Conservation (phyloP, 306 rosid genomes). For the Cicer yamashitae region DNA sequence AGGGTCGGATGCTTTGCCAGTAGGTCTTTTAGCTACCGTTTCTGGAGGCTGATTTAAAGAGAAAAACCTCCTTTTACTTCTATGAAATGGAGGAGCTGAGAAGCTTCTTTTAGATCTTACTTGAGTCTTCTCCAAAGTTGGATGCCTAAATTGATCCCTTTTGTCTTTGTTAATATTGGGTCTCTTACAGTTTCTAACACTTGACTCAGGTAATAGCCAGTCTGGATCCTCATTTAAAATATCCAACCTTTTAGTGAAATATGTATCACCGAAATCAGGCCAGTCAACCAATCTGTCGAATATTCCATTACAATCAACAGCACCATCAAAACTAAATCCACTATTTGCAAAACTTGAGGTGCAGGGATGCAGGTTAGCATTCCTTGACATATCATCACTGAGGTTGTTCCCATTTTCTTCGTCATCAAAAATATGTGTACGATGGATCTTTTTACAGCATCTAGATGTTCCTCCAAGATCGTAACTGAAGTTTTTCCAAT, state of each 20-base stretch:
- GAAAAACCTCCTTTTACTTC: slow-evolving; percentile 64
- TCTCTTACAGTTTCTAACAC: slow-evolving; percentile 45
- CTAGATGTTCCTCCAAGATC: slow-evolving; percentile 48
- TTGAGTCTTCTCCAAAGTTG: slow-evolving; percentile 43
- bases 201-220: slow-evolving; percentile 45
- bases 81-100: slow-evolving; percentile 86
- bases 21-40: slow-evolving; percentile 43
- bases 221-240: slow-evolving; percentile 48
- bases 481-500: slow-evolving; percentile 41
- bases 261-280: slow-evolving; percentile 36
- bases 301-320: slow-evolving; percentile 44
- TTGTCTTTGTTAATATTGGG: slow-evolving; percentile 43
- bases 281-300: slow-evolving; percentile 44
- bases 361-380: slow-evolving; percentile 45
- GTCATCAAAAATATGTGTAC: slow-evolving; percentile 38
- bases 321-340: slow-evolving; percentile 47
- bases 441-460: slow-evolving; percentile 44
- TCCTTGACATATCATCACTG: slow-evolving; percentile 46
- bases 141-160: slow-evolving; percentile 41
- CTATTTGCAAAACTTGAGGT: slow-evolving; percentile 48
- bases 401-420: slow-evolving; percentile 52
- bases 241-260: slow-evolving; percentile 47
- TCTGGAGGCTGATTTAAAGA: slow-evolving; percentile 56
- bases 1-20: slow-evolving; percentile 45
- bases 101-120: slow-evolving; percentile 67